Percentiles rank a stretch among this genome's conserved stretches.
These are phyloP conservation scores for Podospora australis DNA, from an alignment of 495 filamentous ascomycete genomes.

Conservation along the genomic window DNA sequence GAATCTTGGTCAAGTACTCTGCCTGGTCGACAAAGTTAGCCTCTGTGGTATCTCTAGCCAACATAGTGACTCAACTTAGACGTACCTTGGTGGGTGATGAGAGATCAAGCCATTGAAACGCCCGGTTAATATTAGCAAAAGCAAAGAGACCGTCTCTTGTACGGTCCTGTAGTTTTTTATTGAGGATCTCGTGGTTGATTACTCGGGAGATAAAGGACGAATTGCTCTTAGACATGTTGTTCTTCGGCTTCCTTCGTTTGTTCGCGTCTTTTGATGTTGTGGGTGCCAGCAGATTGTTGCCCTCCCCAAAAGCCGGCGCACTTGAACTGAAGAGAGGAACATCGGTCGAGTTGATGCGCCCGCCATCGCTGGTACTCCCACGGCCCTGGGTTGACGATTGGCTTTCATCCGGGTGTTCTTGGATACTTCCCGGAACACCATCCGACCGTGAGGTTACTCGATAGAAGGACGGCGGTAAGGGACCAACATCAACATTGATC, in stretches of 20 bases:
- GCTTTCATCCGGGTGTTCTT: slow-evolving; percentile 53
- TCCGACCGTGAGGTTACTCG: slow-evolving; percentile 30
- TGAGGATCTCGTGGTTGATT: slow-evolving; percentile 77
- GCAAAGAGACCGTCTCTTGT: slow-evolving; percentile 73
- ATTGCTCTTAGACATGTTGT: slow-evolving; percentile 95
- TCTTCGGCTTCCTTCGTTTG: slow-evolving; percentile 88
- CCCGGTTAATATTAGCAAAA: slow-evolving; percentile 91
- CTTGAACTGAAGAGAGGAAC: slow-evolving; percentile 26
- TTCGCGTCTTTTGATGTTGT: slow-evolving; percentile 62
- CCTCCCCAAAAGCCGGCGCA: slow-evolving; percentile 78
- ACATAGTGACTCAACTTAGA: slow-evolving; percentile 21
- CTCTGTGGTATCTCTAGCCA: neutral
- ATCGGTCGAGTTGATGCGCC: slow-evolving; percentile 35
- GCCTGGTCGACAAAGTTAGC: slow-evolving; percentile 42
- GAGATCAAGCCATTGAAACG: slow-evolving; percentile 67
- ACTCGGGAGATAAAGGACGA: slow-evolving; percentile 94
- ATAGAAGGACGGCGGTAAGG: slow-evolving; percentile 52
- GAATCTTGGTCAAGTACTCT: slow-evolving; percentile 87
- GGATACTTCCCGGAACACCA: slow-evolving; percentile 48
- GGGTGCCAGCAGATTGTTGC: slow-evolving; percentile 62
- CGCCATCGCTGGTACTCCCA: slow-evolving; percentile 39
- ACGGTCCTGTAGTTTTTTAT: slow-evolving; percentile 72
- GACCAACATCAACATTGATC: slow-evolving; percentile 57
- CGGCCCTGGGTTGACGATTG: slow-evolving; percentile 53
- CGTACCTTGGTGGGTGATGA: slow-evolving; percentile 53